Evolutionary conservation across 805 yeast species (phyloP).

Genomic region (Metschnikowia koreensis): DNA sequence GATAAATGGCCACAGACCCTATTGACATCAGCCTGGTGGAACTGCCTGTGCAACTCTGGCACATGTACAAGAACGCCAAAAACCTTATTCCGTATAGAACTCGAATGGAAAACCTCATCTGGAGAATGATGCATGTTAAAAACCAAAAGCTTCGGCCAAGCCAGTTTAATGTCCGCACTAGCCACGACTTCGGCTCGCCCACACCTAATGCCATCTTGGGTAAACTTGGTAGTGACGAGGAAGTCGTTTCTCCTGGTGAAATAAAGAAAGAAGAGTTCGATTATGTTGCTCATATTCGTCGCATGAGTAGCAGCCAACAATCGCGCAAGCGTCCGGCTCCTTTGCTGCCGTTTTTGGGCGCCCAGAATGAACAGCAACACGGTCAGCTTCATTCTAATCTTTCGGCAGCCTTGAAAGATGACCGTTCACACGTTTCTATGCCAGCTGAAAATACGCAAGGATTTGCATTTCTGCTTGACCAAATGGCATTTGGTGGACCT

Average conservation of each 20-base stretch:
- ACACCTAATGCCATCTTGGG: constrained; percentile 9
- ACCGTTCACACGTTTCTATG: not conserved
- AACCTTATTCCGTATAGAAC: constrained; percentile 70
- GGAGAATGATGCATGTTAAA: constrained; percentile 77
- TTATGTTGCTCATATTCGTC: constrained; percentile 61
- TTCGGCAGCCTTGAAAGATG: constrained; percentile 20
- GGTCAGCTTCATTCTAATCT: constrained; percentile 16
- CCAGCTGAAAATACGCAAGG: constrained; percentile 9
- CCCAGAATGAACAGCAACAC: constrained; percentile 1
- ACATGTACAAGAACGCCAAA: constrained; percentile 74
- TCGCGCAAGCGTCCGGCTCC: constrained; percentile 21
- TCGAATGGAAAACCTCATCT: constrained; percentile 80
- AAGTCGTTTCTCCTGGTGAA: constrained; percentile 24
- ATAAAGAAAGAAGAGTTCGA: constrained; percentile 57
- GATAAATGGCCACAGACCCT: constrained; percentile 1
- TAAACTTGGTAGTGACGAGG: constrained; percentile 8
- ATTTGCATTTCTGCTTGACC: constrained; percentile 42
- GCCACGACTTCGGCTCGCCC: constrained; percentile 11
- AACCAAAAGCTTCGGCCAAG: constrained; percentile 9
- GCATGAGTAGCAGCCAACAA: constrained; percentile 44
- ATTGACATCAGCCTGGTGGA: constrained; percentile 6
- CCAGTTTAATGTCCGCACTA: constrained; percentile 4
- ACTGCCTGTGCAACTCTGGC: constrained; percentile 54
- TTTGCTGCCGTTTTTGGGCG: constrained; percentile 17
- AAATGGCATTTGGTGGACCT: constrained; percentile 44